Evolutionary conservation across 164 flowering plant species (phyloP).

Genomic region (Piper betle): DNA sequence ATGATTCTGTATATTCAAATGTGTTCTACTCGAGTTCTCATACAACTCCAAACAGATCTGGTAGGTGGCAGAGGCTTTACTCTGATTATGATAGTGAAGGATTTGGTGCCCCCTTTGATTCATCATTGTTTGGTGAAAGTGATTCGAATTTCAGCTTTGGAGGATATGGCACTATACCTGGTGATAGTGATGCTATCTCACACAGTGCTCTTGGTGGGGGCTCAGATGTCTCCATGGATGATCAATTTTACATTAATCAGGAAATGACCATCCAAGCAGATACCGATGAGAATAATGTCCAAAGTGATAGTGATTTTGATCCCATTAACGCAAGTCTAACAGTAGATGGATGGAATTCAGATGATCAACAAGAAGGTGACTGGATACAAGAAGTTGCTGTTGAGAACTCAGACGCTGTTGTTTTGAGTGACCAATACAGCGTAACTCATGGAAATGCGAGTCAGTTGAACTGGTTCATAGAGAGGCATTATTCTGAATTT

Average conservation of each 20-base stretch:
- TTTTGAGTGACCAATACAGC: conserved; percentile 1
- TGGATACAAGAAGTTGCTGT: conserved; percentile 35
- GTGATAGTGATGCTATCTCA: conserved; percentile 56
- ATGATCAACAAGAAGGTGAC: conserved; percentile 30
- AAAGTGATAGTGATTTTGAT: conserved; percentile 77
- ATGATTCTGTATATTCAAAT: conserved; percentile 18
- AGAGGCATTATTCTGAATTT: not conserved
- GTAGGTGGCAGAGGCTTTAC: conserved; percentile 48
- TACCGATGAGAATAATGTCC: conserved; percentile 26
- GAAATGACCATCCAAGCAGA: conserved; percentile 32
- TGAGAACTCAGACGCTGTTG: conserved; percentile 19
- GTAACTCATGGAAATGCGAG: not conserved
- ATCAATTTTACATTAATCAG: conserved; percentile 31
- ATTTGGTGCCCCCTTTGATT: conserved; percentile 35
- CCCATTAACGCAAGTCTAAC: conserved; percentile 89
- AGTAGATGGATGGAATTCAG: conserved; percentile 47
- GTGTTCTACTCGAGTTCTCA: conserved; percentile 32
- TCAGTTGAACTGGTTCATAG: not conserved
- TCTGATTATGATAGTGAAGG: conserved; percentile 81
- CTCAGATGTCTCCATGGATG: conserved; percentile 69
- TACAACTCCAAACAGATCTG: conserved; percentile 57
- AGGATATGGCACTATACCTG: conserved; percentile 31
- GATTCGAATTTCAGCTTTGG: conserved; percentile 58
- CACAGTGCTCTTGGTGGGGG: conserved; percentile 55
- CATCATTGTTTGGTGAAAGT: conserved; percentile 63